phyloP scores from a whole-genome alignment of 2,329 filamentous ascomycete species.

The Colletotrichum tanaceti region DNA sequence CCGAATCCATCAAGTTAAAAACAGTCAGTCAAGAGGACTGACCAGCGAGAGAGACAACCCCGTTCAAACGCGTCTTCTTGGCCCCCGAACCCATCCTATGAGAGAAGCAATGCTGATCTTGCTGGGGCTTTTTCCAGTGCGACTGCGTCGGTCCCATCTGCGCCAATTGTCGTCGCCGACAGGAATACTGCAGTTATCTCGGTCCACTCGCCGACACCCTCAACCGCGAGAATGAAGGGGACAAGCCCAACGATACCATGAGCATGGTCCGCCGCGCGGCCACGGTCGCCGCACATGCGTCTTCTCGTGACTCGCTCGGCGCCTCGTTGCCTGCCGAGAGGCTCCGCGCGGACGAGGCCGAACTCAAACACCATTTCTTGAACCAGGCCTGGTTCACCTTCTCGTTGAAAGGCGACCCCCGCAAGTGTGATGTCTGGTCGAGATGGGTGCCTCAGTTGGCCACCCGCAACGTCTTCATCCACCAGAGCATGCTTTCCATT shows the following conservation, averaged over 20 bases:
- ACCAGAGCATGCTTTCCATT: conserved; percentile 40
- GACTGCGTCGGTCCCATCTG: conserved; percentile 40
- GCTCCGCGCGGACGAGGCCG: conserved; percentile 39
- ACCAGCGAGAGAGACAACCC: conserved; percentile 18
- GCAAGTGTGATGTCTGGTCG: conserved; percentile 40
- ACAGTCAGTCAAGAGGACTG: neutral
- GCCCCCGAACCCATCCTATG: neutral
- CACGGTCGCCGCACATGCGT: conserved; percentile 38
- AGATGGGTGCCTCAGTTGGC: conserved; percentile 40
- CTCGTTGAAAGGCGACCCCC: conserved; percentile 34
- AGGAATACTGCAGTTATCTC: conserved; percentile 41
- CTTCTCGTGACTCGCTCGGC: conserved; percentile 34
- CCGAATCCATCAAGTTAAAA: conserved; percentile 6
- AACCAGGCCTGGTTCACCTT: conserved; percentile 41
- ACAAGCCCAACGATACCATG: conserved; percentile 25
- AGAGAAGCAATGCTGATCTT: neutral
- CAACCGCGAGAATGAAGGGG: conserved; percentile 37
- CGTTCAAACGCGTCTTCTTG: neutral
- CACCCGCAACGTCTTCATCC: conserved; percentile 37
- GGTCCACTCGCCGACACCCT: conserved; percentile 37
- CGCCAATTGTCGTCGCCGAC: conserved; percentile 38
- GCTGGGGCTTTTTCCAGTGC: conserved; percentile 20
- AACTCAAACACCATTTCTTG: conserved; percentile 41
- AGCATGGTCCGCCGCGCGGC: conserved; percentile 38
- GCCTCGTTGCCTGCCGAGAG: conserved; percentile 38